Evolutionary conservation across 2,329 filamentous ascomycete species (phyloP).

Genomic region (Fusarium avenaceum): DNA sequence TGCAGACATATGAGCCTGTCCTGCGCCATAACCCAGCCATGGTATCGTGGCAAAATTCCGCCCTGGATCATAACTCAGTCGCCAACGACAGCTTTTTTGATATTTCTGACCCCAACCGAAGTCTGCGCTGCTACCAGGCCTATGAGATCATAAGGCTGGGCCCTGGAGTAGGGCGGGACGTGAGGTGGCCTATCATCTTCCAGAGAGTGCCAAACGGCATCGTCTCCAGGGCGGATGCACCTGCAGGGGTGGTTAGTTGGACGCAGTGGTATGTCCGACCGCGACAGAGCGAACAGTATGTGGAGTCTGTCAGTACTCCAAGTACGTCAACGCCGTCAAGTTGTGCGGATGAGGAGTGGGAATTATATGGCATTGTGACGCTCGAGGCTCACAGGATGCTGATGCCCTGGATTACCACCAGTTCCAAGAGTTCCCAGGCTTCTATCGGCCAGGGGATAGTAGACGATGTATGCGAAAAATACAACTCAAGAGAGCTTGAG

Average conservation of each 20-base stretch:
- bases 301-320: conserved; percentile 31
- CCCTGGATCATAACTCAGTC: conserved; percentile 50
- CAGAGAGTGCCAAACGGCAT: conserved; percentile 58
- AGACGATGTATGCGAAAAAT: conserved; percentile 27
- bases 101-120: conserved; percentile 46
- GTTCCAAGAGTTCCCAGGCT: conserved; percentile 30
- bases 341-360: conserved; percentile 44
- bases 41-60: conserved; percentile 52
- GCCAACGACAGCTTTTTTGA: conserved; percentile 58
- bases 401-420: conserved; percentile 50
- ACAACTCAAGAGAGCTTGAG: background rate
- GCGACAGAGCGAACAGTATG: conserved; percentile 10
- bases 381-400: conserved; percentile 52
- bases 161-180: conserved; percentile 56
- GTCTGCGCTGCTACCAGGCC: conserved; percentile 52
- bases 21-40: conserved; percentile 57
- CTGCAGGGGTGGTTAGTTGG: conserved; percentile 59
- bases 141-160: conserved; percentile 53
- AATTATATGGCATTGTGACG: conserved; percentile 50
- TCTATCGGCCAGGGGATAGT: conserved; percentile 30
- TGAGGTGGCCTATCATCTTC: conserved; percentile 60
- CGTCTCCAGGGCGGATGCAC: conserved; percentile 56
- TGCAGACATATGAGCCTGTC: conserved; percentile 58
- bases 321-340: conserved; percentile 34
- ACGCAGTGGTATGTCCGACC: conserved; percentile 51